Base-by-base conservation (phyloP, 1,139 yeast species). In the Hyphopichia pseudoburtonii region DNA sequence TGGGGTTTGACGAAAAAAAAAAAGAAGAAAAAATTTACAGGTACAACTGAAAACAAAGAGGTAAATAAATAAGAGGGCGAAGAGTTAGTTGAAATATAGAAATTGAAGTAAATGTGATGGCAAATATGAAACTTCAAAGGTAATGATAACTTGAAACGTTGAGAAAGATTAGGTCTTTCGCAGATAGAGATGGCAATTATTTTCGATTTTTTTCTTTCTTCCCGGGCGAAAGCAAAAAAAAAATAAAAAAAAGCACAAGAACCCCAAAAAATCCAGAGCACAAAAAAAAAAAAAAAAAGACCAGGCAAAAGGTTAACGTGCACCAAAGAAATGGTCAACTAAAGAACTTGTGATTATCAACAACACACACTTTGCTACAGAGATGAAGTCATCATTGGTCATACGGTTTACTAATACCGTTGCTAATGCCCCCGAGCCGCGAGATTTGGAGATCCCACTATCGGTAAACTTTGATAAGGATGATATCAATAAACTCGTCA, bases 371-470 rank as follows among this genome's bases (percentile, higher is more conserved):
- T n/a, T n/a, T n/a, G n/a, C n/a, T n/a, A n/a, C n/a, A n/a, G n/a
- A 15, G 14, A 52, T 54, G 60, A 54, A 49, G 42, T 40, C 43
- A 15, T 32, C 37, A 19, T 29, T 66, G 14, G 56, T 61, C 4
- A 51, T 66, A 28, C 45, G 73, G 39, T 66, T 66, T 46, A 64
- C 71, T 12, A 56, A 54, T 40, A 47, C 67, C 5, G 47, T 42
- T 16, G 47, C 58, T 4, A 48, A 62, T 6, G 33, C 49, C 2
- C 47, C 47, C 28, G 56, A 50, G 34, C 44, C 59, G 3, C 45
- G 46, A 2, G 73, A 67, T 38, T 50, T 66, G 36, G 51, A 51
- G 26, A 47, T 66, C 10, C 70, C 71, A 3, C 34, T 64, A 4
- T 40, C 58, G 32, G 50, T 63, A 24, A 57, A 62, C 35, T 52